Evolutionary conservation across 2,329 filamentous ascomycete species (phyloP), one percentile per base, ranked within the genome.

Genomic region (Diaporthe humulicola): DNA sequence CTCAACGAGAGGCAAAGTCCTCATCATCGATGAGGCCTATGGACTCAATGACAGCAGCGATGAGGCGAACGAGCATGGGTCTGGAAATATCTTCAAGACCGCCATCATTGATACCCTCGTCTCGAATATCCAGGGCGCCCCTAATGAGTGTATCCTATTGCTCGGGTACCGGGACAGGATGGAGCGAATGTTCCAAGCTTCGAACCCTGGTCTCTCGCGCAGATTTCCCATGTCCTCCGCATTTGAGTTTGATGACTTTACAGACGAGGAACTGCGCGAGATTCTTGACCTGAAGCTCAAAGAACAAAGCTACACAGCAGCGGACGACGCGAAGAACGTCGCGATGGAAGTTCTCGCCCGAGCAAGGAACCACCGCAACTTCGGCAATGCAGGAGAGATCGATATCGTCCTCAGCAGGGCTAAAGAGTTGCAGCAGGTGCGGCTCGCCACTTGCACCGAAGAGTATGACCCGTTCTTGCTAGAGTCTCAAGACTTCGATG

Each of bases 21-120:
- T 96, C 0, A 90, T 96, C 17, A 95, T 96, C 5, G 94, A 96
- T 75, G 94, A 97, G 79, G 94, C 93, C 0, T 96, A 96, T 76
- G 90, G 91, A 40, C 85, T 96, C 0, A 89, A 86, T 56, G 82
- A 84, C 1, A 85, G 84, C 0, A 81, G 81, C 4, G 81, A 79
- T 4, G 79, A 81, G 2, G 66, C 73, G 0, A 77, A 74, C 0
- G 84, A 84, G 15, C 80, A 83, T 0, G 45, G 45, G 4, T 61
- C 22, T 25, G 70, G 57, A 28, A 71, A 71, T 7, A 60, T 71
- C 57, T 95, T 84, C 84, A 93, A 90, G 79, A 88, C 86, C 0
- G 92, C 90, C 0, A 92, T 94, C 1, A 87, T 95, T 3, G 93
- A 95, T 77, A 95, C 92, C 0, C 90, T 95, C 14, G 93, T 95